Evolutionary conservation across 1,284 basidiomycete genomes (phyloP), one percentile per base, ranked within the genome.

Genomic region (Leucoagaricus sp.): DNA sequence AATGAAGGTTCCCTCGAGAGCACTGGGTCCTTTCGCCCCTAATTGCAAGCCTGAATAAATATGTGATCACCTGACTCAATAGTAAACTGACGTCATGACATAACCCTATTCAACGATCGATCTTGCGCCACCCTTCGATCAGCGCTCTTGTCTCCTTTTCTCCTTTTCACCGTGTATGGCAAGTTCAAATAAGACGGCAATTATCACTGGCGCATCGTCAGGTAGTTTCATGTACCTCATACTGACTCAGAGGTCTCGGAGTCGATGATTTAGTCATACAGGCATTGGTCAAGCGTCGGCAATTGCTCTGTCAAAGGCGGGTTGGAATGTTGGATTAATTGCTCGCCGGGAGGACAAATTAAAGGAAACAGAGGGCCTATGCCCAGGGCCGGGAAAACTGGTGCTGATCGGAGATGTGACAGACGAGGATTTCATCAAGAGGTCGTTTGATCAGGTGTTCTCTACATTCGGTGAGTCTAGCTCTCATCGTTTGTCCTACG

Each of bases 351-450:
- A 75, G 13, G 75, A 77, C 2, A 80, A 84, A 57, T 76, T 93
- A 4, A 70, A 82, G 53, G 82, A 84, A 62, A 90, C 89, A 0
- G 75, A 75, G 31, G 60, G 68, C 2, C 64, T 78, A 40, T 86
- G 84, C 63, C 64, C 67, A n/a, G 67, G 73, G 25, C 65, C 72
- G n/a, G 41, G 46, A 23, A 70, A 70, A 2, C 65, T 84, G 4
- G 67, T 80, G 7, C 68, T 87, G 15, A 64, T 76, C 0, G 91
- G 89, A 1, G 87, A 92, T 65, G 79, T 92, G 9, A 75, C 82
- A 0, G 75, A 83, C 45, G 85, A 88, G 64, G 71, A 66, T 0
- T 84, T 85, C 53, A 86, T 91, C 1, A 69, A 74, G 59, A 65
- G 64, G n/a, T 72, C 93, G 46, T 93, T 93, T 66, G 64, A 72